Base-by-base conservation (phyloP, 2,329 filamentous ascomycete genomes). In the Pleomassaria siparia region DNA sequence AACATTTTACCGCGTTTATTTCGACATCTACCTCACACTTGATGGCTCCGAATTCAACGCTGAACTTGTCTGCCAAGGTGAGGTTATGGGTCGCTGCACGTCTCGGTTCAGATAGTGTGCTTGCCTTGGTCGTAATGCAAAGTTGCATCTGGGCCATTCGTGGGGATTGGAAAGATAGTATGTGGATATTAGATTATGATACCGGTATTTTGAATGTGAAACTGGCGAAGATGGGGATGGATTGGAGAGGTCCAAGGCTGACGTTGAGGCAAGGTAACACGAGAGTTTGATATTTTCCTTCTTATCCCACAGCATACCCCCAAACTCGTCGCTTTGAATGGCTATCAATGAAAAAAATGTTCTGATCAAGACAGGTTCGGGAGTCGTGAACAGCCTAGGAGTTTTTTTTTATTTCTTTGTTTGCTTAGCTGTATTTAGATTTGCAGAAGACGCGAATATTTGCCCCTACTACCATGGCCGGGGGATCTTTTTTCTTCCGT, bases 31-130 rank as follows among this genome's bases (percentile, higher is more conserved):
- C 73, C 74, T 99, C 56, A 97, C 94, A 0, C 85, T 99, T 13
- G 94, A 99, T 66, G 94, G 94, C 18, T 95, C 89, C 43, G 94
- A 99, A 72, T 97, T 99, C 78, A 97, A 94, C 62, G 94, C 94
- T 44, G 94, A 97, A 76, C 79, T 99, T 30, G 92, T 97, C n/a
- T 99, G 94, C 76, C 94, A 99, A 73, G 94, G 94, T 65, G 94
- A 97, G 73, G 91, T 99, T 58, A 99, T 97, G 94, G 94, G 94
- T 57, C 86, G 92, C 56, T 97, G 92, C 82, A 87, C 91, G 55
- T 89, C 92, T 50, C 84, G 91, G 69, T 97, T 97, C 80, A 76
- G 83, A 73, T 87, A 75, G 46, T 30, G 20, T 39, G 36, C 3
- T 39, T 15, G 36, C 32, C 16, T 35, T 35, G 11, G n/a, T 35